These are phyloP conservation scores for Graphilbum sp. DNA, from an alignment of 2,329 filamentous ascomycete genomes.

Conservation along the genomic window DNA sequence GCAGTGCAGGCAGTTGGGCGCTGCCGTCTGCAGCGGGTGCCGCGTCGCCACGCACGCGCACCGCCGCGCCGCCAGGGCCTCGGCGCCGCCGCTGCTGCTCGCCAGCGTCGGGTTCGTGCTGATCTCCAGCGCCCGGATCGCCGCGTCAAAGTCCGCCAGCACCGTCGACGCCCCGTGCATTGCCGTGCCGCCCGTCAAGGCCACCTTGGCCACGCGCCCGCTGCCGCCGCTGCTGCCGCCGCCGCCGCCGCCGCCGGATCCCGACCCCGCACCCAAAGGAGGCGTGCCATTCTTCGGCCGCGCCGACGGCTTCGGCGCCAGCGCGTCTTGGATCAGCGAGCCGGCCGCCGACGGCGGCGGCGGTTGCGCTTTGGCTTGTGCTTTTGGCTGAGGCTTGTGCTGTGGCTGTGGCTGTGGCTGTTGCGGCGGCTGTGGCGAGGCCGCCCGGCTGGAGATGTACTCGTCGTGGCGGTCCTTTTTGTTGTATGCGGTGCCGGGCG, in stretches of 20 bases:
- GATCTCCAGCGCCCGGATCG: slow-evolving; percentile 80
- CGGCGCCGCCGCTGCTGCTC: slow-evolving; percentile 7
- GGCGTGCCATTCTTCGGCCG: slow-evolving; percentile 35
- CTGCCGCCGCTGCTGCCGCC: background rate
- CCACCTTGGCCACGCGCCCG: slow-evolving; percentile 39
- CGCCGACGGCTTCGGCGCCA: slow-evolving; percentile 22
- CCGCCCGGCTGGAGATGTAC: slow-evolving; percentile 45
- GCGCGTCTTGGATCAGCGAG: slow-evolving; percentile 62
- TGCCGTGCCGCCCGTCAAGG: slow-evolving; percentile 58
- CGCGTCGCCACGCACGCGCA: slow-evolving; percentile 81
- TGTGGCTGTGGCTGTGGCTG: no score
- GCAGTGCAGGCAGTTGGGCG: slow-evolving; percentile 82
- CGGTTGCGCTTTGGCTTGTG: slow-evolving; percentile 9
- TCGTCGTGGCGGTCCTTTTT: slow-evolving; percentile 57
- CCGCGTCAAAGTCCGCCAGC: slow-evolving; percentile 55
- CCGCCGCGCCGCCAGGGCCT: slow-evolving; percentile 41
- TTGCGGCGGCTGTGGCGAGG: slow-evolving; percentile 19
- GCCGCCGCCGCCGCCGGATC: no score
- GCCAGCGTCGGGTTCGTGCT: slow-evolving; percentile 65
- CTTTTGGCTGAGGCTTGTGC: background rate
- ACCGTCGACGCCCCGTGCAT: slow-evolving; percentile 71
- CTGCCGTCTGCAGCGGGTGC: slow-evolving; percentile 77
- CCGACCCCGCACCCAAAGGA: no score
- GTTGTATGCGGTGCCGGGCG: slow-evolving; percentile 50
- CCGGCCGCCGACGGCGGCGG: slow-evolving; percentile 43